Evolutionary conservation across 441 rosid species (phyloP).

Genomic region (Adansonia grandidieri): DNA sequence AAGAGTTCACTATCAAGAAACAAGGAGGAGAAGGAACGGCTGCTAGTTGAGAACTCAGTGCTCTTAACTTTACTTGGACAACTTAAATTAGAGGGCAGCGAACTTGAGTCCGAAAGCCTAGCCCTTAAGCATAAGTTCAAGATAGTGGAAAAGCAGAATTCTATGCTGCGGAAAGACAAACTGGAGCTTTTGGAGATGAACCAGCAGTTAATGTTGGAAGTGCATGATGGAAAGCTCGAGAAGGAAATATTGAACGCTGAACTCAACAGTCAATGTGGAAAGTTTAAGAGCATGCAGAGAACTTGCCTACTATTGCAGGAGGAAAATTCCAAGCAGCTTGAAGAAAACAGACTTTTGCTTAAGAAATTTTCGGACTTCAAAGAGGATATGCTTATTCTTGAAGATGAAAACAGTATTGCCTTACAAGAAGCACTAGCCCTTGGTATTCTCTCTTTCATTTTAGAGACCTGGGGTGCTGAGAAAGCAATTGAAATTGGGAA

Average conservation of each 20-base stretch:
- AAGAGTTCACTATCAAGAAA: constrained; percentile 50
- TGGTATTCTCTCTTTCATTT: constrained; percentile 54
- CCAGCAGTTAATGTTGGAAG: constrained; percentile 54
- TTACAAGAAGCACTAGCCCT: constrained; percentile 60
- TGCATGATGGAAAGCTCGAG: constrained; percentile 48
- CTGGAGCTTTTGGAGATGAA: constrained; percentile 58
- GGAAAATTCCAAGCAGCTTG: constrained; percentile 49
- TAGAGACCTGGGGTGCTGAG: constrained; percentile 60
- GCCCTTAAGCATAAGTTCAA: constrained; percentile 47
- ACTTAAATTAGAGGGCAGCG: constrained; percentile 45
- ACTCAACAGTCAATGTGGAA: constrained; percentile 41
- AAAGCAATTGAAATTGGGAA: constrained; percentile 59
- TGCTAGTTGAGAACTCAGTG: constrained; percentile 67
- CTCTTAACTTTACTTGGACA: constrained; percentile 54
- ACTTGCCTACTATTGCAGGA: constrained; percentile 54
- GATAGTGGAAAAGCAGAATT: constrained; percentile 38
- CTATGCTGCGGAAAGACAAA: constrained; percentile 52
- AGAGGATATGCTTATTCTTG: constrained; percentile 52
- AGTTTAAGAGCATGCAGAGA: constrained; percentile 52
- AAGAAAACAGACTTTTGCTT: constrained; percentile 54
- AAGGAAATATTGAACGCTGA: constrained; percentile 52
- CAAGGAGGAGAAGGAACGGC: constrained; percentile 57
- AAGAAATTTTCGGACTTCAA: constrained; percentile 51
- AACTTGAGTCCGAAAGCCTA: constrained; percentile 44
- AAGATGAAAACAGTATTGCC: constrained; percentile 61